A percentile compares a stretch with the other conserved stretches of the same genome.
phyloP scores from a whole-genome alignment of 257 asterid species.

The Solanum arcanum region DNA sequence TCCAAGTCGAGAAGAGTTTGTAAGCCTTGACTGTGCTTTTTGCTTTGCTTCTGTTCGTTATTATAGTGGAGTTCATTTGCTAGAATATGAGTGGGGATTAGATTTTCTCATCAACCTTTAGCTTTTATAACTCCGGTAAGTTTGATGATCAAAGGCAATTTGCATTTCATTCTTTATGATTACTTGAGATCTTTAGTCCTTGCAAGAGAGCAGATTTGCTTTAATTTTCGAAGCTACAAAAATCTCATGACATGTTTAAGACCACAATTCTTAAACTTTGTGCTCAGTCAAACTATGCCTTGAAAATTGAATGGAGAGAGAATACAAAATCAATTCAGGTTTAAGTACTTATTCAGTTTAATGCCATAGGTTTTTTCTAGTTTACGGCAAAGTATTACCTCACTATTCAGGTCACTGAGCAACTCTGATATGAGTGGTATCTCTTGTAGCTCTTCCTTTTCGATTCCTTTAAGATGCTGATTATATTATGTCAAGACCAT shows the following conservation, averaged over 20 bases:
- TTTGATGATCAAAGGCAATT: not conserved
- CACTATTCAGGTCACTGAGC: conserved; percentile 42
- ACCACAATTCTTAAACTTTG: not conserved
- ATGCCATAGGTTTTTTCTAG: not conserved
- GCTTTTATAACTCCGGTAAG: not conserved
- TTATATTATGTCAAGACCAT: not conserved
- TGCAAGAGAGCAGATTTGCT: not conserved
- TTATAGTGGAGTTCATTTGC: not conserved
- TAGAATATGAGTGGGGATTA: not conserved
- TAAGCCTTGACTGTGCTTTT: not conserved
- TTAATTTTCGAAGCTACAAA: not conserved
- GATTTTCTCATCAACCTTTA: not conserved
- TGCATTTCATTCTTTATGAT: not conserved
- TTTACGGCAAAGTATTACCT: conserved; percentile 32
- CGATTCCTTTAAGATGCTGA: conserved; percentile 59
- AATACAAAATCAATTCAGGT: not conserved
- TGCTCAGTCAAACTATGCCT: not conserved
- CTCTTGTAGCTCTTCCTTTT: conserved; percentile 63
- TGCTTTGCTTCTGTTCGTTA: not conserved
- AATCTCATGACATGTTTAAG: not conserved
- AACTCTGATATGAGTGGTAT: conserved; percentile 53
- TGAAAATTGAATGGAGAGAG: not conserved
- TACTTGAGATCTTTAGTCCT: not conserved
- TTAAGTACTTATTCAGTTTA: not conserved
- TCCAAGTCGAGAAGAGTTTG: not conserved